These are phyloP conservation scores for Kalmusia sp. DNA, from an alignment of 2,329 filamentous ascomycete species.

Conservation along the genomic window DNA sequence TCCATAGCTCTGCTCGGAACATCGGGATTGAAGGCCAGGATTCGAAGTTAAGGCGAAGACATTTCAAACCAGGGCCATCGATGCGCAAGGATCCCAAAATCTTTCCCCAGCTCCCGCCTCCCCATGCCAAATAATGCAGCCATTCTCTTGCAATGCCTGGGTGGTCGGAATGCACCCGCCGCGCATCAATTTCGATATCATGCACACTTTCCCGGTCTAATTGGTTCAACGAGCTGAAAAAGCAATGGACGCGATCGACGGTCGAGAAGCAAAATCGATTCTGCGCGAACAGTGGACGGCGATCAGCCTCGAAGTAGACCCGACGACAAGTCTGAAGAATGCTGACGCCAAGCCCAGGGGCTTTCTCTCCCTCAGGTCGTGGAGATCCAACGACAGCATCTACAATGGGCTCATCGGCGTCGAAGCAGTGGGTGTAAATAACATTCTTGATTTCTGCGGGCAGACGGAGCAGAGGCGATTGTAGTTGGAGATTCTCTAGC, in stretches of 20 bases:
- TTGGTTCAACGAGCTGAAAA: slow-evolving; percentile 33
- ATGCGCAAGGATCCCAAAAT: slow-evolving; percentile 28
- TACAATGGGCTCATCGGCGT: slow-evolving; percentile 29
- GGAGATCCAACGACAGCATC: slow-evolving; percentile 29
- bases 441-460: slow-evolving; percentile 45
- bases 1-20: slow-evolving; percentile 39
- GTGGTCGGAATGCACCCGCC: slow-evolving; percentile 33
- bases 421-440: slow-evolving; percentile 39
- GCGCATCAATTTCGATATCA: slow-evolving; percentile 47
- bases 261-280: slow-evolving; percentile 49
- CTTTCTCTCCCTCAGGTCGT: slow-evolving; percentile 1
- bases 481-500: slow-evolving; percentile 33
- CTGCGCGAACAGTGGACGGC: slow-evolving; percentile 36
- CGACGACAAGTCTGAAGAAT: slow-evolving; percentile 47
- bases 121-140: slow-evolving; percentile 43
- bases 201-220: slow-evolving; percentile 29
- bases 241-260: slow-evolving; percentile 35
- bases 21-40: slow-evolving; percentile 41
- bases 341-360: slow-evolving; percentile 26
- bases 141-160: slow-evolving; percentile 39
- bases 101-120: slow-evolving; percentile 23
- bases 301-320: slow-evolving; percentile 41
- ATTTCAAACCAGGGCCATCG: slow-evolving; percentile 40
- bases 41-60: slow-evolving; percentile 44
- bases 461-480: slow-evolving; percentile 40